Conservation (phyloP, 495 filamentous ascomycete species). For the Penicillium bialowiezense region DNA sequence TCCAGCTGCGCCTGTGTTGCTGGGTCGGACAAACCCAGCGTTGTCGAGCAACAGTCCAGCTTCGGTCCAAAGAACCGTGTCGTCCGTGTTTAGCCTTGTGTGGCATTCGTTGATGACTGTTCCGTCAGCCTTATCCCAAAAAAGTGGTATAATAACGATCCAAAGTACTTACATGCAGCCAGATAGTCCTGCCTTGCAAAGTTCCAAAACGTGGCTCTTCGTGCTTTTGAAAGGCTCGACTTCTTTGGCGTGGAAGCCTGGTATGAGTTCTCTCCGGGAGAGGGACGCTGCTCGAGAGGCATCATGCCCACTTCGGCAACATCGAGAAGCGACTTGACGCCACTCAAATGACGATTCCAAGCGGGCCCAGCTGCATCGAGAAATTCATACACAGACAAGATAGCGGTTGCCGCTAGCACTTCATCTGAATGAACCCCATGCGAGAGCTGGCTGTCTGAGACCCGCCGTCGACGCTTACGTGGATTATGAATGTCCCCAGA, state of each 20-base stretch:
- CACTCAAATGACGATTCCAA: constrained; percentile 63
- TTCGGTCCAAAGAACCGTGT: constrained; percentile 58
- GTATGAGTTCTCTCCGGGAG: constrained; percentile 32
- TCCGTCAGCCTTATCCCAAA: constrained; percentile 3
- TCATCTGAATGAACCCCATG: constrained; percentile 55
- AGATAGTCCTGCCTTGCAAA: constrained; percentile 65
- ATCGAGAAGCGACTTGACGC: constrained; percentile 61
- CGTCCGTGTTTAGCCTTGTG: constrained; percentile 60
- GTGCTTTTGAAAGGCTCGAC: constrained; percentile 49
- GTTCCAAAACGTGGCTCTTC: constrained; percentile 63
- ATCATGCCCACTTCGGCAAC: constrained; percentile 64
- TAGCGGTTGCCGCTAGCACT: constrained; percentile 59
- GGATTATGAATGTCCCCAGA: constrained; percentile 29
- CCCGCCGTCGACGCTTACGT: constrained; percentile 39
- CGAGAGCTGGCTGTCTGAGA: constrained; percentile 37
- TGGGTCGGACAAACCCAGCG: constrained; percentile 51
- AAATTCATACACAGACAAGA: constrained; percentile 64
- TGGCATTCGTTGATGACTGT: constrained; percentile 59
- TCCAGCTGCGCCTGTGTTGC: constrained; percentile 44
- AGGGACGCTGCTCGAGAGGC: constrained; percentile 46
- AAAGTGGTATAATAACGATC: not conserved
- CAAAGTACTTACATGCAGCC: constrained; percentile 52
- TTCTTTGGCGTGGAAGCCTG: constrained; percentile 27
- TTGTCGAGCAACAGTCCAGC: constrained; percentile 58
- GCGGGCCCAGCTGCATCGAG: constrained; percentile 58